phyloP scores from a whole-genome alignment of 768 basidiomycete species.

The Chalciporus piperatus region DNA sequence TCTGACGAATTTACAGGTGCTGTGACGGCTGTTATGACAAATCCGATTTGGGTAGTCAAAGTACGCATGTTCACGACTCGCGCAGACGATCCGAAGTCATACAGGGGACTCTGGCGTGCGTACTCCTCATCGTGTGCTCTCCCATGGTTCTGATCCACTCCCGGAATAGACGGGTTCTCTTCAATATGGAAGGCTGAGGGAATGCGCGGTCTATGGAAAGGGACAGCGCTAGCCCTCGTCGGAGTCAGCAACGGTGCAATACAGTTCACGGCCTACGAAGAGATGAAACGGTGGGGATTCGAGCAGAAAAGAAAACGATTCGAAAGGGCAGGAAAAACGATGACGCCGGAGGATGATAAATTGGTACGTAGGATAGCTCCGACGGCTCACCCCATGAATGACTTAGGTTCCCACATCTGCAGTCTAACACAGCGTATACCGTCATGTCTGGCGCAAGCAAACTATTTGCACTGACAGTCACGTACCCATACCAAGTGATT shows the following conservation, averaged over 20 bases:
- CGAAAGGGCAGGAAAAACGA: constrained; percentile 57
- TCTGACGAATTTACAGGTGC: constrained; percentile 58
- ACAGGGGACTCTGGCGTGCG: constrained; percentile 75
- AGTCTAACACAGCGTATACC: constrained; percentile 93
- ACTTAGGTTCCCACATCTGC: neutral
- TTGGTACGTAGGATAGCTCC: constrained; percentile 52
- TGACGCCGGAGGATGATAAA: constrained; percentile 77
- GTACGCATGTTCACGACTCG: constrained; percentile 93
- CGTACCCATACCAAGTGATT: constrained; percentile 98
- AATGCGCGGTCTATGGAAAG: constrained; percentile 75
- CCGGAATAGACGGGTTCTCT: constrained; percentile 60
- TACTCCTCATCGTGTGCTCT: neutral
- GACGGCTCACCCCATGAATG: neutral
- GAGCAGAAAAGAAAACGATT: constrained; percentile 69
- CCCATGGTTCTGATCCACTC: neutral
- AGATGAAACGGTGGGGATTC: constrained; percentile 90
- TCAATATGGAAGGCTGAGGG: constrained; percentile 76
- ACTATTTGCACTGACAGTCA: constrained; percentile 73
- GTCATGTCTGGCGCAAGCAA: constrained; percentile 92
- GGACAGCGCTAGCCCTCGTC: constrained; percentile 82
- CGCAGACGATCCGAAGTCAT: constrained; percentile 63
- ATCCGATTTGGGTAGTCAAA: constrained; percentile 97
- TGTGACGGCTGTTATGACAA: constrained; percentile 89
- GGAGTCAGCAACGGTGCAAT: constrained; percentile 94
- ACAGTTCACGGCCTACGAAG: constrained; percentile 95